Percentiles rank a stretch among this genome's conserved stretches.
Conservation (phyloP, 2,329 filamentous ascomycete species). For the Beauveria brongniartii region DNA sequence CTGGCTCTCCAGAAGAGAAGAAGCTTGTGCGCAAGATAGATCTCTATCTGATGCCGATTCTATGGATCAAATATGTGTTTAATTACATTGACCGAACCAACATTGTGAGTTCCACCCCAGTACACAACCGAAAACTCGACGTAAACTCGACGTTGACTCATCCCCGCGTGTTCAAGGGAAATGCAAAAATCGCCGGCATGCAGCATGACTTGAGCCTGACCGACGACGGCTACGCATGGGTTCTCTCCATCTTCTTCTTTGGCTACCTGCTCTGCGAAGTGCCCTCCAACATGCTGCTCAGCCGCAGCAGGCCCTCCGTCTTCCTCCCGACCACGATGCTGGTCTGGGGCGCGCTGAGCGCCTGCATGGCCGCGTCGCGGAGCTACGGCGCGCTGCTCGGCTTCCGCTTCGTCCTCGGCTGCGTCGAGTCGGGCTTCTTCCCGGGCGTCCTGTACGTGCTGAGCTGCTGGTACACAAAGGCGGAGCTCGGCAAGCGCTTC, state of each 20-base stretch:
- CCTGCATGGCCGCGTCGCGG: slow-evolving; percentile 45
- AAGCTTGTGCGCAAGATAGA: slow-evolving; percentile 27
- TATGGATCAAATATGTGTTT: slow-evolving; percentile 43
- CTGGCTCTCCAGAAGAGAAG: slow-evolving; percentile 17
- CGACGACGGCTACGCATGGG: slow-evolving; percentile 45
- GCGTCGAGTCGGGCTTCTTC: slow-evolving; percentile 50
- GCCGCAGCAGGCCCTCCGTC: slow-evolving; percentile 41
- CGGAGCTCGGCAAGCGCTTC: slow-evolving; percentile 46
- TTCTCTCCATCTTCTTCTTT: slow-evolving; percentile 50
- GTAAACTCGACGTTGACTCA: slow-evolving; percentile 42
- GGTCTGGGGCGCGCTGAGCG: slow-evolving; percentile 45
- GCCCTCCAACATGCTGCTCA: slow-evolving; percentile 47
- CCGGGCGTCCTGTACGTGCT: slow-evolving; percentile 49
- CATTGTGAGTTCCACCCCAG: slow-evolving; percentile 16
- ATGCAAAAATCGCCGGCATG: slow-evolving; percentile 49
- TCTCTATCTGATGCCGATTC: slow-evolving; percentile 32
- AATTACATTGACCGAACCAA: slow-evolving; percentile 24
- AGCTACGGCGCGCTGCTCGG: slow-evolving; percentile 38
- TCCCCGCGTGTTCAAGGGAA: slow-evolving; percentile 45
- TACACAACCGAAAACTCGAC: too few species aligned
- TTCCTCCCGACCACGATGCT: slow-evolving; percentile 46
- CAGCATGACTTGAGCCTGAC: slow-evolving; percentile 36
- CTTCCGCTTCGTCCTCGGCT: slow-evolving; percentile 41
- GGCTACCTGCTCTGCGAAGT: slow-evolving; percentile 48
- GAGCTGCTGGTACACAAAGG: slow-evolving; percentile 47